Evolutionary conservation across 169 alveolate genomes (phyloP).

Genomic region (Plasmodium vinckei): DNA sequence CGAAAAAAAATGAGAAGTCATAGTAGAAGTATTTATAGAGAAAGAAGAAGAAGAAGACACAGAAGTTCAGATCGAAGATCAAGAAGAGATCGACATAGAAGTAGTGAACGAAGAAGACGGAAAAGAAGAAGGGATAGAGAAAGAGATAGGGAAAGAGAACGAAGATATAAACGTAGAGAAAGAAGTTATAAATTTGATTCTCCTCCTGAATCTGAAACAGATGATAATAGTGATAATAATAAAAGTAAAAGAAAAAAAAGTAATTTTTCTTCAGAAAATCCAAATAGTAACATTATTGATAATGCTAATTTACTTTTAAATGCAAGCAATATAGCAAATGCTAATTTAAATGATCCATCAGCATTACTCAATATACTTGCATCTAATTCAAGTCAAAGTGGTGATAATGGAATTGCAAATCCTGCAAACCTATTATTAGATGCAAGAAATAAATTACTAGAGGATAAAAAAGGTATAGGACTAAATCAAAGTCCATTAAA

Average conservation of each 20-base stretch:
- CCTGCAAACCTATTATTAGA: neutral
- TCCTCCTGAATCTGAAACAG: constrained; percentile 44
- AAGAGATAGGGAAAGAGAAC: constrained; percentile 7
- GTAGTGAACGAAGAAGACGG: neutral
- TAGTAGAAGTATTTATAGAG: constrained; percentile 3
- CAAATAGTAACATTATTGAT: neutral
- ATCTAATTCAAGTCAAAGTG: too few species aligned
- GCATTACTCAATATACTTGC: too few species aligned
- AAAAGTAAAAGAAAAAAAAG: neutral
- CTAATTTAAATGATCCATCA: too few species aligned
- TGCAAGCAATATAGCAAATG: neutral
- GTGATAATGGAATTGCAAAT: too few species aligned
- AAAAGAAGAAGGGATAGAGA: neutral
- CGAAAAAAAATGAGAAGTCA: neutral
- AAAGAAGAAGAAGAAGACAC: neutral
- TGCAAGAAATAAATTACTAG: neutral
- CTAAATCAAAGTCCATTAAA: constrained; percentile 27
- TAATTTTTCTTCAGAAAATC: neutral
- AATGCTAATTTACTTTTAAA: neutral
- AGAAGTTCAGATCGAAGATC: neutral
- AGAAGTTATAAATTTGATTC: constrained; percentile 57
- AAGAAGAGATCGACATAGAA: neutral
- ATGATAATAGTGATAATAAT: constrained; percentile 4
- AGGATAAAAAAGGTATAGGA: neutral
- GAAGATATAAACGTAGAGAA: neutral